Percentiles rank a stretch among this genome's conserved stretches.
These are phyloP conservation scores for Tylopilus plumbeoviolaceoides DNA, from an alignment of 768 basidiomycete species.

Conservation along the genomic window DNA sequence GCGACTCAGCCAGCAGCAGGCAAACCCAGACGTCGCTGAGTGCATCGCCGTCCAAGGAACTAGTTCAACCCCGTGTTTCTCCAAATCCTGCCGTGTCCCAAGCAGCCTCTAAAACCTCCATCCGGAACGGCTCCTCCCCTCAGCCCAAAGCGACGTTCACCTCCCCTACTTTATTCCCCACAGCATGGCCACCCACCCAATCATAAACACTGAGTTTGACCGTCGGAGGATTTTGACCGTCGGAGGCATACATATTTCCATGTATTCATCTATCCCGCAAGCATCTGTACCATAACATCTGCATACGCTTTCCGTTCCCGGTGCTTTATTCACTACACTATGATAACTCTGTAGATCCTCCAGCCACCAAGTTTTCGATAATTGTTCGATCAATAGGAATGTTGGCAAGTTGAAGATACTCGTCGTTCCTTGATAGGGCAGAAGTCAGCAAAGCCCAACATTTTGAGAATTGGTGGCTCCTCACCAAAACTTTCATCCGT, in stretches of 20 bases:
- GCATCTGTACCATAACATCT: slow-evolving; percentile 31
- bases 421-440: slow-evolving; percentile 42
- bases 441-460: neutral
- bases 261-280: slow-evolving; percentile 4
- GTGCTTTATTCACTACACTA: slow-evolving; percentile 13
- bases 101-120: slow-evolving; percentile 4
- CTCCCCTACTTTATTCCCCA: slow-evolving; percentile 22
- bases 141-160: slow-evolving; percentile 19
- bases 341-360: neutral
- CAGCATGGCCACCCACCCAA: slow-evolving; percentile 21
- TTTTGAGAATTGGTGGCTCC: slow-evolving; percentile 9
- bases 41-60: slow-evolving; percentile 28
- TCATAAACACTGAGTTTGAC: slow-evolving; percentile 1
- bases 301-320: slow-evolving; percentile 11
- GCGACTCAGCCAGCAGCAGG: slow-evolving; percentile 7
- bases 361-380: slow-evolving; percentile 36
- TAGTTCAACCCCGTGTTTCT: slow-evolving; percentile 10
- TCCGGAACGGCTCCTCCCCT: slow-evolving; percentile 16
- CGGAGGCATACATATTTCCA: neutral
- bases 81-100: slow-evolving; percentile 15
- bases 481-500: slow-evolving; percentile 46
- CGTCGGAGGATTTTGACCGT: neutral
- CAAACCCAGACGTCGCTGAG: slow-evolving; percentile 13
- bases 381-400: slow-evolving; percentile 41
- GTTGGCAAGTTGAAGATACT: slow-evolving; percentile 40